Base-by-base conservation (phyloP, 768 basidiomycete genomes). In the Cyclocybe aegerita region DNA sequence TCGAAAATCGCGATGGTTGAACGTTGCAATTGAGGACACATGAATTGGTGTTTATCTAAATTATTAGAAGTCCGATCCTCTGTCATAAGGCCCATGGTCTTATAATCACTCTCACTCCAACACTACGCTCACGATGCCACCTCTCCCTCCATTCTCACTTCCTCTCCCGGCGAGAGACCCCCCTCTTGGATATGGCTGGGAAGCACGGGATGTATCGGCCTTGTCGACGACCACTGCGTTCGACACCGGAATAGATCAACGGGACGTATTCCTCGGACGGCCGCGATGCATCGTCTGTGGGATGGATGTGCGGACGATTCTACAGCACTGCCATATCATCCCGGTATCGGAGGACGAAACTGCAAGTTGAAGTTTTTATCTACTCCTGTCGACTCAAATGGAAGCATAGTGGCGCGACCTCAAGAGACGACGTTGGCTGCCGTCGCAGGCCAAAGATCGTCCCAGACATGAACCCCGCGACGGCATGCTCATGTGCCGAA, bases 331-430 rank as follows among this genome's bases (percentile, higher is more conserved):
- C 54, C 48, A 55, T 47, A 33, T 58, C 45, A 52, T 60, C 48
- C 39, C 12, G 51, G 6, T 44, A 37, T 55, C 51, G 43, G 41
- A 58, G 43, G 52, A 39, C 11, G 36, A 43, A 40, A 46, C 35
- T 50, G 54, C 50, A 53, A 55, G 54, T 55, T 30, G 40, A 50
- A 49, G 23, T 39, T 16, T 34, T 53, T 53, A 46, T 23, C 23
- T 23, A 11, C 23, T 48, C 40, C 31, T 40, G 50, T 32, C 51
- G 46, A 45, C 44, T 48, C 17, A 49, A 44, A 50, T 53, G 42
- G 52, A 49, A 43, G 49, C 37, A 52, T 41, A 64, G 63, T 66
- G 65, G 65, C 14, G 36, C 42, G 46, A 60, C 34, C 57, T 63
- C 46, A 53, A 46, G 46, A 31, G 40, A 9, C 55, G 57, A n/a